Evolutionary conservation across 805 yeast genomes (phyloP), one percentile per base, ranked within the genome.

Genomic region (Saccharomycopsis fermentans): DNA sequence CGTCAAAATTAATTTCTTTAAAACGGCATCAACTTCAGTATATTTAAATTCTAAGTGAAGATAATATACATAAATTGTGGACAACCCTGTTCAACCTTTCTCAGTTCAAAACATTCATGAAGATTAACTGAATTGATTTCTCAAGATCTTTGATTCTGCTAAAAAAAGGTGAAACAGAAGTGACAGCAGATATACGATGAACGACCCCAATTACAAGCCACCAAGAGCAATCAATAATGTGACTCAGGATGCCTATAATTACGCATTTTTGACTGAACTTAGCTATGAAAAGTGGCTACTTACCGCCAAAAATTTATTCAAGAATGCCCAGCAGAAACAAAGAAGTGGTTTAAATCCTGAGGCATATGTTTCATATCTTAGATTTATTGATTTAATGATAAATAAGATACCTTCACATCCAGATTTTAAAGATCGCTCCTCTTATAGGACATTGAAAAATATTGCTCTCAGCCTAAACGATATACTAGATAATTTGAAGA

Each of bases 321-420:
- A 57, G 26, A 59, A 55, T 26, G 75, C 72, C 0, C 63, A 67
- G 29, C 60, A 68, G 36, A 71, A 68, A 59, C 71, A 71, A 29
- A 56, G 61, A 9, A 70, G 71, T 52, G 65, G 67, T 6, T 62
- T 67, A 27, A 60, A 65, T 24, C 71, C 69, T 27, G 76, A 73
- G 55, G 70, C 75, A 4, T 73, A 70, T 61, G 64, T 70, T 6
- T 61, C 72, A 51, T 72, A 71, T 55, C 60, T 68, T 16, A 63
- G 77, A 43, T 70, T 70, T 58, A 65, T 71, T 6, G 75, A 73
- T 55, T 64, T 74, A 52, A 64, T 74, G 26, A 67, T 69, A 21
- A 68, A 69, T 59, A 65, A 65, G 21, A 60, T 74, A 26, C 69
- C 65, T 29, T 63, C 58, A 16, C 74, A 71, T 57, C 71, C 72